Evolutionary conservation across 148 eudicot species (phyloP).

Genomic region (Salicornia ramosissima): DNA sequence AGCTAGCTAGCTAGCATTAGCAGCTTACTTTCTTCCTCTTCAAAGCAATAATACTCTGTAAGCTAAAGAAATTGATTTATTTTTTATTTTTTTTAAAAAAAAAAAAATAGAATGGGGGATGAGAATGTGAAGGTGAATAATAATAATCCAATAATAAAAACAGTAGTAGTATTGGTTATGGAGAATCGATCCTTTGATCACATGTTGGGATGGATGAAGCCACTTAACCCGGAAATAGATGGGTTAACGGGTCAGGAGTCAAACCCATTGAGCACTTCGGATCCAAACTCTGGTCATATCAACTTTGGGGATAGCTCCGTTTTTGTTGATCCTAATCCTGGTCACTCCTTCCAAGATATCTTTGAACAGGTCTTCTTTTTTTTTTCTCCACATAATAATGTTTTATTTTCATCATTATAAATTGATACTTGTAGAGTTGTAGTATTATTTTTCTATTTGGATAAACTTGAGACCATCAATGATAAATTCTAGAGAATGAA

Average conservation of each 20-base stretch:
- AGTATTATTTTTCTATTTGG: too few species aligned
- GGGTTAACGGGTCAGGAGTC: slow-evolving; percentile 56
- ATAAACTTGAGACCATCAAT: too few species aligned
- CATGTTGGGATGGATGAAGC: slow-evolving; percentile 77
- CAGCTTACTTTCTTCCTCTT: too few species aligned
- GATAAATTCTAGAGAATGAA: too few species aligned
- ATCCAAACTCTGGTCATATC: slow-evolving; percentile 35
- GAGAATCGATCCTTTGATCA: slow-evolving; percentile 84
- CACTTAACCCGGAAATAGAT: slow-evolving; percentile 50
- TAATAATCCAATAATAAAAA: slow-evolving; percentile 53
- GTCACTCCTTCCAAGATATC: slow-evolving; percentile 58
- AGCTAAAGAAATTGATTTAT: too few species aligned
- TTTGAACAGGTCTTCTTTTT: slow-evolving; percentile 49
- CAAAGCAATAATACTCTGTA: too few species aligned
- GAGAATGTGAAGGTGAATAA: not conserved
- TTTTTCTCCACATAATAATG: too few species aligned
- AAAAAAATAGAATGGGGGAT: too few species aligned
- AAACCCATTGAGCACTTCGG: slow-evolving; percentile 44
- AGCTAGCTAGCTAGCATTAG: too few species aligned
- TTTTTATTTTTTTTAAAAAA: too few species aligned
- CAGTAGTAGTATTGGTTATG: slow-evolving; percentile 63
- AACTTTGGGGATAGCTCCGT: slow-evolving; percentile 42
- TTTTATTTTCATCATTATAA: too few species aligned
- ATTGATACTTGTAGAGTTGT: too few species aligned
- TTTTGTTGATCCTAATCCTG: slow-evolving; percentile 62